Evolutionary conservation across 352 stramenopile species (phyloP).

Genomic region (Pythium rishiriense): DNA sequence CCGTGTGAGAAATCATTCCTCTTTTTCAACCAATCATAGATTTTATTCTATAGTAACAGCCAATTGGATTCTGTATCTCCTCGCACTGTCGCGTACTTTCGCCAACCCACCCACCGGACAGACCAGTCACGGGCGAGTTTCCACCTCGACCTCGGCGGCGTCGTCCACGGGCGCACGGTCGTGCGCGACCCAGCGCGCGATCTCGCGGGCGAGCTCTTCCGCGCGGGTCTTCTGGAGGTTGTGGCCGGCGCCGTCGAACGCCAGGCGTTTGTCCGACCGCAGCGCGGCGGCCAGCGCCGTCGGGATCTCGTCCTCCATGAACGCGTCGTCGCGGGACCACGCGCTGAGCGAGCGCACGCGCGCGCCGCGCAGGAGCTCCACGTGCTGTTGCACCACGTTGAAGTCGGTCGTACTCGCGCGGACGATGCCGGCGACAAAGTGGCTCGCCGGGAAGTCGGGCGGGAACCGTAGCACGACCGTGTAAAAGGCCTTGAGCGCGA

Average conservation of each 20-base stretch:
- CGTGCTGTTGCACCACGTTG: constrained; percentile 31
- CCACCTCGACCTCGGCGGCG: neutral
- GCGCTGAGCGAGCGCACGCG: constrained; percentile 49
- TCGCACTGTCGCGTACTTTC: neutral
- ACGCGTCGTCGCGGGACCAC: constrained; percentile 58
- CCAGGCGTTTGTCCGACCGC: constrained; percentile 38
- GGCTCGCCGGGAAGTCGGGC: constrained; percentile 37
- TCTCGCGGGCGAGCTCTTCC: constrained; percentile 34
- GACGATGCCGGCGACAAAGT: constrained; percentile 60
- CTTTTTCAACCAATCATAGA: constrained; percentile 11
- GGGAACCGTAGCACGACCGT: constrained; percentile 50
- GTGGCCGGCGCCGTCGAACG: constrained; percentile 55
- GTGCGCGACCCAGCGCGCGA: constrained; percentile 42
- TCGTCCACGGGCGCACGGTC: neutral
- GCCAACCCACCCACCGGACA: neutral
- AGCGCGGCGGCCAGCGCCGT: constrained; percentile 36
- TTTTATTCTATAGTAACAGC: neutral
- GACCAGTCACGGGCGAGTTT: neutral
- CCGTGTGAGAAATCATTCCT: neutral
- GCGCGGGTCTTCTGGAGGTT: constrained; percentile 81
- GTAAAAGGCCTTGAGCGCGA: constrained; percentile 47
- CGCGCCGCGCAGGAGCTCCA: constrained; percentile 25
- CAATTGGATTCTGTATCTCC: constrained; percentile 9
- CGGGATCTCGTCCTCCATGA: constrained; percentile 65
- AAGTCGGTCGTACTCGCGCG: constrained; percentile 56